These are phyloP conservation scores for Serendipita vermifera DNA, from an alignment of 768 basidiomycete genomes.

Conservation along the genomic window DNA sequence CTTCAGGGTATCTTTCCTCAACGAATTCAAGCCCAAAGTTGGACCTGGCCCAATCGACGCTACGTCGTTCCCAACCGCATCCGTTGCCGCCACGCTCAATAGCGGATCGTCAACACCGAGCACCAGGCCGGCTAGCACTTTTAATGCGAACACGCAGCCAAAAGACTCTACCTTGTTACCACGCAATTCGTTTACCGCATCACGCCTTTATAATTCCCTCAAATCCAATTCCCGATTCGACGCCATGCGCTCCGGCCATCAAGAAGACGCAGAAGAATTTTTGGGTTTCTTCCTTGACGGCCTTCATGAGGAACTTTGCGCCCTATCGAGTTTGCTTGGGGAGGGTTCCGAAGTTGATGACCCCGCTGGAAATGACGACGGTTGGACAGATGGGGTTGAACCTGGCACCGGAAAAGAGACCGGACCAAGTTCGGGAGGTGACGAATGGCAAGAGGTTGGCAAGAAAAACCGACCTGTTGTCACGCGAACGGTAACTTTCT, in stretches of 20 bases:
- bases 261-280: slow-evolving; percentile 98
- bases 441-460: slow-evolving; percentile 90
- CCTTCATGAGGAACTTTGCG: slow-evolving; percentile 79
- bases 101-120: slow-evolving; percentile 17
- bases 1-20: slow-evolving; percentile 21
- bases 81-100: slow-evolving; percentile 27
- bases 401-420: slow-evolving; percentile 28
- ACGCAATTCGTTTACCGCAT: slow-evolving; percentile 67
- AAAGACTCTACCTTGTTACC: slow-evolving; percentile 15
- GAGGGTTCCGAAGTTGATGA: slow-evolving; percentile 22
- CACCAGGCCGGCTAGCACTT: slow-evolving; percentile 30
- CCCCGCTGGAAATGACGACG: not conserved
- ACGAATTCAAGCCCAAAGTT: slow-evolving; percentile 23
- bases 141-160: not conserved
- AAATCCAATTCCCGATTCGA: slow-evolving; percentile 90
- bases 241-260: slow-evolving; percentile 84
- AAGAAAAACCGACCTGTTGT: slow-evolving; percentile 68
- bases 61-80: slow-evolving; percentile 14
- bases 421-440: slow-evolving; percentile 36
- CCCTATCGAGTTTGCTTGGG: slow-evolving; percentile 42
- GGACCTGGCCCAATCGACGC: not conserved
- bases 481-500: slow-evolving; percentile 59
- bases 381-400: slow-evolving; percentile 17
- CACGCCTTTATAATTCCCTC: slow-evolving; percentile 82
- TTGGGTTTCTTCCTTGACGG: slow-evolving; percentile 95